Percentiles rank a stretch among this genome's conserved stretches.
Conservation (phyloP, 2,329 filamentous ascomycete species). For the Exophiala phaeomuriformis region DNA sequence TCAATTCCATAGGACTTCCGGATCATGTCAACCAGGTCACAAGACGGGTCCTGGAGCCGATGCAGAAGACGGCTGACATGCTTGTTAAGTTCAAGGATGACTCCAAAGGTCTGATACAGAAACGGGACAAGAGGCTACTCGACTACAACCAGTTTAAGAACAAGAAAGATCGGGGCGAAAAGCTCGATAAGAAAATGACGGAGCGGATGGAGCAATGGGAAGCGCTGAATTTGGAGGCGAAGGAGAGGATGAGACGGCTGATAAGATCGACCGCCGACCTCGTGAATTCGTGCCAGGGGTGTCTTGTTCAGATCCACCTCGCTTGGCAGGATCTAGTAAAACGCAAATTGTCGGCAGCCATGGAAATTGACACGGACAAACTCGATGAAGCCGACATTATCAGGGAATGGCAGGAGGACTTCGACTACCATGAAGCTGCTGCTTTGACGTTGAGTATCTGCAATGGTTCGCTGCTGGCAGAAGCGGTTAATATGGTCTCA, state of each 20-base stretch:
- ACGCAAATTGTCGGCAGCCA: conserved; percentile 44
- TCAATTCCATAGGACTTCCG: conserved; percentile 73
- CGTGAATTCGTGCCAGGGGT: conserved; percentile 72
- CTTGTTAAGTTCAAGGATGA: conserved; percentile 25
- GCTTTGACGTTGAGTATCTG: conserved; percentile 66
- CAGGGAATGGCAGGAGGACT: conserved; percentile 70
- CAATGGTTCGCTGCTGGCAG: conserved; percentile 60
- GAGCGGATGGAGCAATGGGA: conserved; percentile 84
- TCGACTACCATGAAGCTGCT: conserved; percentile 65
- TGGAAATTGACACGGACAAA: conserved; percentile 64
- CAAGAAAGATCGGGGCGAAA: conserved; percentile 72
- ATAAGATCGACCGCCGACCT: conserved; percentile 74
- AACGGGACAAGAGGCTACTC: conserved; percentile 83
- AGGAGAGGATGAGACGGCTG: conserved; percentile 81
- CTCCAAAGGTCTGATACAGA: conserved; percentile 83
- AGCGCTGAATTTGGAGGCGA: conserved; percentile 84
- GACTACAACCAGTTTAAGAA: conserved; percentile 79
- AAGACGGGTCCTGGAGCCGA: conserved; percentile 6
- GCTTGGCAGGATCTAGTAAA: conserved; percentile 79
- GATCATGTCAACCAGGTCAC: conserved; percentile 60
- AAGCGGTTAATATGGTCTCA: conserved; percentile 54
- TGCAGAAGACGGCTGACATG: conserved; percentile 17
- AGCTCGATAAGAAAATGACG: conserved; percentile 73
- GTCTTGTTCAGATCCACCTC: conserved; percentile 76
- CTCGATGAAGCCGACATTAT: conserved; percentile 67